Evolutionary conservation across 78 protist genomes (phyloP), one percentile per base, ranked within the genome.

Genomic region (Emiliania huxleyi): DNA sequence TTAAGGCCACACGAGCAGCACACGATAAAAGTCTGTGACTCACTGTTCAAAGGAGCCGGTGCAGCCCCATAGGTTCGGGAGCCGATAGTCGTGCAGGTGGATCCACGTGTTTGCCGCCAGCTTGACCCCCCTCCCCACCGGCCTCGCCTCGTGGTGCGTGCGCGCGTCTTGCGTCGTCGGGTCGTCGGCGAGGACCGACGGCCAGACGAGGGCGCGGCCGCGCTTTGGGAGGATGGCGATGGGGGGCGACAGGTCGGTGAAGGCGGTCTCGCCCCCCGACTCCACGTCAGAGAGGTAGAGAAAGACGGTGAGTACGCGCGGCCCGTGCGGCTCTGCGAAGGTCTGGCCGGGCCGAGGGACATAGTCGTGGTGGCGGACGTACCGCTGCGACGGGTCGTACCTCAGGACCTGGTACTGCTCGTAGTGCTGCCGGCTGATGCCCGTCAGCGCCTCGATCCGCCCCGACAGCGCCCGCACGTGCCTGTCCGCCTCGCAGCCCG

Each of bases 11-110:
- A n/a, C n/a, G n/a, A n/a, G n/a, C n/a, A n/a, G n/a, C n/a, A n/a
- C n/a, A n/a, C n/a, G n/a, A n/a, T n/a, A n/a, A n/a, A n/a, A n/a
- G n/a, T n/a, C n/a, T n/a, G n/a, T n/a, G n/a, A n/a, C n/a, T n/a
- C n/a, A n/a, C n/a, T n/a, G n/a, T n/a, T n/a, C n/a, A n/a, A n/a
- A n/a, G n/a, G n/a, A n/a, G n/a, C n/a, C n/a, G n/a, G n/a, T n/a
- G n/a, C n/a, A n/a, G n/a, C n/a, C n/a, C n/a, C n/a, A n/a, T n/a
- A n/a, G n/a, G n/a, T n/a, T n/a, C n/a, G n/a, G n/a, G n/a, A n/a
- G n/a, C n/a, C n/a, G n/a, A n/a, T n/a, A 69, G 79, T n/a, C 38
- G 79, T n/a, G 40, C 79, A 33, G 79, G 79, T 69, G 79, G 40
- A 69, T 69, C 79, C 79, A 69, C 3, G 33, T 33, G 79, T 69